Evolutionary conservation across 108 stramenopile species (phyloP).

Genomic region (Phaeodactylum tricornutum): DNA sequence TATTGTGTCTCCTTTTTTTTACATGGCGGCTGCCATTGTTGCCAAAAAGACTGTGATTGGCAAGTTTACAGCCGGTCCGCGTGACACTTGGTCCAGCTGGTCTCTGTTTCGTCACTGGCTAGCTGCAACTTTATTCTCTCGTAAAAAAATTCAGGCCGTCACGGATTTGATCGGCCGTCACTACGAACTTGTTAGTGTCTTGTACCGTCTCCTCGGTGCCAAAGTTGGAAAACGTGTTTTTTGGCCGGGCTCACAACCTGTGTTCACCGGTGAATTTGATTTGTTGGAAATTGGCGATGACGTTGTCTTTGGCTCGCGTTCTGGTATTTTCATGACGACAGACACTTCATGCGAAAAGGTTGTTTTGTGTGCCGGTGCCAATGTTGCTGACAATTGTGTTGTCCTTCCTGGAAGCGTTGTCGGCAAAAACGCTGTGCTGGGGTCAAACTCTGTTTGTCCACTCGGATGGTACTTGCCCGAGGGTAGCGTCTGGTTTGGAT

Average conservation of each 20-base stretch:
- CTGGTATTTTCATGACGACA: slow-evolving; percentile 24
- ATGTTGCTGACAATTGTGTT: slow-evolving; percentile 40
- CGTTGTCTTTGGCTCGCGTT: slow-evolving; percentile 53
- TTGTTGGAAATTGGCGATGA: slow-evolving; percentile 59
- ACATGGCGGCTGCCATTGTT: slow-evolving; percentile 38
- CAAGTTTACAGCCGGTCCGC: slow-evolving; percentile 36
- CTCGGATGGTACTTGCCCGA: slow-evolving; percentile 39
- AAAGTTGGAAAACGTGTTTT: slow-evolving; percentile 56
- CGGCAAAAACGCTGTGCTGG: slow-evolving; percentile 50
- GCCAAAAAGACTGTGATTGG: slow-evolving; percentile 50
- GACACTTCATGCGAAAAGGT: slow-evolving; percentile 19
- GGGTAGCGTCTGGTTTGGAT: slow-evolving; percentile 38
- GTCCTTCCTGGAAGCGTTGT: slow-evolving; percentile 49
- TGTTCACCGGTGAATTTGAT: slow-evolving; percentile 47
- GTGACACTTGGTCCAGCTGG: slow-evolving; percentile 30
- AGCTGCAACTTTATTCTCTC: slow-evolving; percentile 23
- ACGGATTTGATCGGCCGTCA: slow-evolving; percentile 49
- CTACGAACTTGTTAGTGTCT: slow-evolving; percentile 34
- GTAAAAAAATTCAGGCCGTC: slow-evolving; percentile 29
- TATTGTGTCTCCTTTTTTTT: slow-evolving; percentile 31
- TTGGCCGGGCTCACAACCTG: slow-evolving; percentile 45
- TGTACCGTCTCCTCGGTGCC: slow-evolving; percentile 47
- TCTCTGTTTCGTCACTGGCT: slow-evolving; percentile 31
- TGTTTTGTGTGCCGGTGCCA: slow-evolving; percentile 30
- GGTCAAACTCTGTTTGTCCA: slow-evolving; percentile 40